Evolutionary conservation across 768 basidiomycete species (phyloP), one percentile per base, ranked within the genome.

Genomic region (Lactarius deliciosus): DNA sequence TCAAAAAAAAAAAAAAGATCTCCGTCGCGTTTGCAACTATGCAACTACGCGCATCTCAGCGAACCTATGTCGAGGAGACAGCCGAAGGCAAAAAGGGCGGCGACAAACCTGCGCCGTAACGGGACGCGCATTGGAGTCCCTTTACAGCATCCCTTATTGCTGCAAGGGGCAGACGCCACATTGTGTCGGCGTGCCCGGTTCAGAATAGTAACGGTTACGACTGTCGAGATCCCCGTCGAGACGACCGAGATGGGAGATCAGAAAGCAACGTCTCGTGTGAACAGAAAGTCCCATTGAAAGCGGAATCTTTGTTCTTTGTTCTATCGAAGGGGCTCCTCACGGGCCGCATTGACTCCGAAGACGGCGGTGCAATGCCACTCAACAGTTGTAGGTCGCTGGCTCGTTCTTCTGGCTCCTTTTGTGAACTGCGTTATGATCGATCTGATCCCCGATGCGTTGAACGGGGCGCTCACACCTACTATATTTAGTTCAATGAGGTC

Each of bases 191-290:
- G 58, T 43, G 25, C 58, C 58, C 5, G 7, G 13, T 15, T 60
- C 40, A 10, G 25, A 16, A 40, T 38, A 41, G 11, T 25, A n/a
- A 45, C 20, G 11, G 13, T 40, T 25, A 41, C 38, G 3, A 28
- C 28, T 18, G 28, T 32, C 58, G 30, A 60, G 58, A 60, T 60
- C 40, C 22, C 58, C 58, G 40, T 60, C 28, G 28, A 5, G 4
- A 10, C 25, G 30, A 60, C 40, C 41, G 47, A n/a, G 47, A 25
- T 53, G n/a, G 7, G 38, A 18, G 40, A 59, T 22, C 32, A 53
- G 25, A 36, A 38, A 3, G 40, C 13, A 55, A 55, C 15, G 8
- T 16, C 38, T 43, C 61, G 61, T 63, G 61, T 41, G 61, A 63
- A 53, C 2, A 53, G 13, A 11, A 53, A n/a, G 25, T 8, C 25